A percentile compares a stretch with the other conserved stretches of the same genome.
Evolutionary conservation across 108 stramenopile species (phyloP).

Genomic region (Pseudonitzschia multiseries): DNA sequence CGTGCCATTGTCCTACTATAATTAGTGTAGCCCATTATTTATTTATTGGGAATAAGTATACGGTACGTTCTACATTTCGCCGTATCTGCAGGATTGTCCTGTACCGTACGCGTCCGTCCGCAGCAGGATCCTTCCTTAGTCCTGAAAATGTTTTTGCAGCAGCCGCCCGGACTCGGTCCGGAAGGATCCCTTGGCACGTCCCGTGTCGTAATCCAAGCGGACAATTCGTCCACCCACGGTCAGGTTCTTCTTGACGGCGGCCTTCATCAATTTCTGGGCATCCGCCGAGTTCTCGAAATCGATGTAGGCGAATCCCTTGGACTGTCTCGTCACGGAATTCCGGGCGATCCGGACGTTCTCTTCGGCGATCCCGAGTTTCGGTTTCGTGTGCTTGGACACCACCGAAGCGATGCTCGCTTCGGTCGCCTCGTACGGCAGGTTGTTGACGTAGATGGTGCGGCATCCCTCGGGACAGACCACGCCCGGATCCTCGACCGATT

Average conservation of each 20-base stretch:
- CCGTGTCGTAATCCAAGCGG: slow-evolving; percentile 80
- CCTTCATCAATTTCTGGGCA: slow-evolving; percentile 61
- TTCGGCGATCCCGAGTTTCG: slow-evolving; percentile 40
- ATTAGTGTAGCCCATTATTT: no score
- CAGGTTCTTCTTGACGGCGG: slow-evolving; percentile 21
- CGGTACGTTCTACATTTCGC: no score
- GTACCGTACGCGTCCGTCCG: no score
- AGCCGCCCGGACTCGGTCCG: slow-evolving; percentile 52
- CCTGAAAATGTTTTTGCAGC: neutral
- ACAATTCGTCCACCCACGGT: slow-evolving; percentile 50
- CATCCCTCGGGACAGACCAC: slow-evolving; percentile 48
- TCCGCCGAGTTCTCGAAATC: slow-evolving; percentile 67
- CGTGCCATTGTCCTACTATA: no score
- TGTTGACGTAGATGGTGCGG: slow-evolving; percentile 82
- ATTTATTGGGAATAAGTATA: no score
- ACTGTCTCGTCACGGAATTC: slow-evolving; percentile 54
- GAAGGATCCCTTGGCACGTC: slow-evolving; percentile 71
- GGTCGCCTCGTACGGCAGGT: slow-evolving; percentile 87
- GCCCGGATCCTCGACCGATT: slow-evolving; percentile 17
- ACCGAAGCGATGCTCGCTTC: slow-evolving; percentile 76
- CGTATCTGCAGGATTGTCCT: neutral
- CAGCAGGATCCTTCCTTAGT: neutral
- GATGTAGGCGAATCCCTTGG: slow-evolving; percentile 82
- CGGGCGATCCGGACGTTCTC: slow-evolving; percentile 65
- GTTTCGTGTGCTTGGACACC: slow-evolving; percentile 24